These are phyloP conservation scores for Rubia peregrina DNA, from an alignment of 305 asterid genomes.

Conservation along the genomic window DNA sequence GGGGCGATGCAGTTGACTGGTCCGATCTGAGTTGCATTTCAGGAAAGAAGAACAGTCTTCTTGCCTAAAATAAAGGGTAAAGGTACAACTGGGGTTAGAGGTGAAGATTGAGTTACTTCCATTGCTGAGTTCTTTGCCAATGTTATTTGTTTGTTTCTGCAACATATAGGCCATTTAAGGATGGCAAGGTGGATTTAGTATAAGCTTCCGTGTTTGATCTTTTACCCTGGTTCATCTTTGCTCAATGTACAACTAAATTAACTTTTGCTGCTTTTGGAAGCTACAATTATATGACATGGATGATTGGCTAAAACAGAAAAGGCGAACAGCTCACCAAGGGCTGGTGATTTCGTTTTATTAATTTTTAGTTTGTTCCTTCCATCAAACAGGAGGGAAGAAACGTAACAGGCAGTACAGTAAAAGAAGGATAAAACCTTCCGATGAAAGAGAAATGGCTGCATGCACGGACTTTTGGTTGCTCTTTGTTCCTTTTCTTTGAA, in stretches of 20 bases:
- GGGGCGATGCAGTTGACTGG: not conserved
- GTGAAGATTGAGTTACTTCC: slow-evolving; percentile 1
- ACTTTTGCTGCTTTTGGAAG: not conserved
- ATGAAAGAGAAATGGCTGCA: too few species aligned
- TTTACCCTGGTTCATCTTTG: not conserved
- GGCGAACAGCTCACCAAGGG: not conserved
- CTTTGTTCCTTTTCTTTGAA: too few species aligned
- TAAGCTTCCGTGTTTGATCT: not conserved
- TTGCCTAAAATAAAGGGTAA: not conserved
- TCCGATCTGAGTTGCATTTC: not conserved
- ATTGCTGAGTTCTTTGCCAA: not conserved
- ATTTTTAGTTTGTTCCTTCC: too few species aligned
- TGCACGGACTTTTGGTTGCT: too few species aligned
- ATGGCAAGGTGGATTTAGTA: not conserved
- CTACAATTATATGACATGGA: not conserved
- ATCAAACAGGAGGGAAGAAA: too few species aligned
- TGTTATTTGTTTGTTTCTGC: not conserved
- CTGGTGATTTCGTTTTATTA: too few species aligned
- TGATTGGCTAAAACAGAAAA: not conserved
- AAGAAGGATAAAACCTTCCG: too few species aligned
- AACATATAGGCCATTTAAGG: not conserved
- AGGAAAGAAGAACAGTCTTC: not conserved
- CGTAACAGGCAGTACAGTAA: too few species aligned
- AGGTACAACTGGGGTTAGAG: not conserved
- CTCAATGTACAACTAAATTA: not conserved